Conservation (phyloP, 768 basidiomycete species). For the Lentinula boryana region DNA sequence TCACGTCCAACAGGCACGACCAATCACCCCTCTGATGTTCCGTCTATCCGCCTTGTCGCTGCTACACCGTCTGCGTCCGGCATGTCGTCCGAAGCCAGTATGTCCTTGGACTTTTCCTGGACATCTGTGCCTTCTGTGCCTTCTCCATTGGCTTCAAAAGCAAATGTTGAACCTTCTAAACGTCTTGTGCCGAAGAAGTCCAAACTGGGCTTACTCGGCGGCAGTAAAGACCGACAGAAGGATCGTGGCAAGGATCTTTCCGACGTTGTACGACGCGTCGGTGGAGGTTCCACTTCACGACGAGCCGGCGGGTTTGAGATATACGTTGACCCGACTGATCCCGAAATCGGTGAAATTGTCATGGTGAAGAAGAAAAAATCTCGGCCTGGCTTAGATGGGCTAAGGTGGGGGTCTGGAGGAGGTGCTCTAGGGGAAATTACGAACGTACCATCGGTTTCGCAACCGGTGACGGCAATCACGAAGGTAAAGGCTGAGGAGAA, state of each 20-base stretch:
- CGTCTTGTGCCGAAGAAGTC: constrained; percentile 72
- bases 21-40: constrained; percentile 23
- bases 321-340: constrained; percentile 56
- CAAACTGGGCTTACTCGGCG: constrained; percentile 41
- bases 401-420: constrained; percentile 37
- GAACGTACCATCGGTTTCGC: constrained; percentile 35
- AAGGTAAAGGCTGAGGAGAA: constrained; percentile 29
- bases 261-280: constrained; percentile 52
- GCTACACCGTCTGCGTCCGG: constrained; percentile 58
- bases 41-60: constrained; percentile 65
- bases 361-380: constrained; percentile 77
- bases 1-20: constrained; percentile 21
- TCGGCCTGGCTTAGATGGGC: constrained; percentile 51
- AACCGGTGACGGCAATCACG: constrained; percentile 13
- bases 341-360: constrained; percentile 62
- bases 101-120: constrained; percentile 31
- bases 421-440: constrained; percentile 49
- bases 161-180: constrained; percentile 22
- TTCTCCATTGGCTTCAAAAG: constrained; percentile 27
- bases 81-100: constrained; percentile 27
- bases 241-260: constrained; percentile 44
- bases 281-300: constrained; percentile 22
- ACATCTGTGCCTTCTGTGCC: constrained; percentile 20
- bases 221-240: constrained; percentile 20
- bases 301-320: constrained; percentile 56